phyloP scores from a whole-genome alignment of 2,329 filamentous ascomycete genomes.

The Trichoderma oligosporum region DNA sequence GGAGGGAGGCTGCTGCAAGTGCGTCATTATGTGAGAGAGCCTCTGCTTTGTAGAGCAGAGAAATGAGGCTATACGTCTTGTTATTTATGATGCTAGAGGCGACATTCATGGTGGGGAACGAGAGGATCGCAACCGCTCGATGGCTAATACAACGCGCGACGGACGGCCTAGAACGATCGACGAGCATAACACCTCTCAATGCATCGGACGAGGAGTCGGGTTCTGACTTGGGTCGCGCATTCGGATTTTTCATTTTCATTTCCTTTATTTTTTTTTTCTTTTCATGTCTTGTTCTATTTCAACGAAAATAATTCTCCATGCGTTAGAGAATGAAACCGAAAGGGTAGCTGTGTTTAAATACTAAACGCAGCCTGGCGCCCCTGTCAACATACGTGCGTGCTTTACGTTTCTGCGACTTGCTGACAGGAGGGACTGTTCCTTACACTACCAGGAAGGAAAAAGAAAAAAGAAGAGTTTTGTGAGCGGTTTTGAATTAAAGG shows the following conservation, averaged over 20 bases:
- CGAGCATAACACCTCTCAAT: conserved; percentile 29
- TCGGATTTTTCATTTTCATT: conserved; percentile 24
- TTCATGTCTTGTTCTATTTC: conserved; percentile 24
- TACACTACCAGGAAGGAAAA: conserved; percentile 11
- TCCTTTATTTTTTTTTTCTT: conserved; percentile 22
- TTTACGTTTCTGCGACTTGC: conserved; percentile 6
- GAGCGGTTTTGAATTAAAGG: background rate
- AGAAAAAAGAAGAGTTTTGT: background rate
- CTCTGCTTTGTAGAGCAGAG: background rate
- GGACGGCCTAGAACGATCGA: conserved; percentile 22
- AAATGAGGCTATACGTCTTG: background rate
- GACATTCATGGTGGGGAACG: conserved; percentile 18
- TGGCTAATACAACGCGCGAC: conserved; percentile 15
- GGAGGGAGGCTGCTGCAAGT: conserved; percentile 80
- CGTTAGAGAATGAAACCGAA: conserved; percentile 8
- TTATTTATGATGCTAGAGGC: conserved; percentile 16
- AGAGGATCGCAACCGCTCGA: conserved; percentile 8
- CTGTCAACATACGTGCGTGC: conserved; percentile 5
- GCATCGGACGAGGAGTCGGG: conserved; percentile 40
- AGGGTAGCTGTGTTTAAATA: conserved; percentile 14
- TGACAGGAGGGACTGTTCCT: background rate
- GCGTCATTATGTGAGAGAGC: conserved; percentile 73
- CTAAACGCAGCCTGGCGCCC: conserved; percentile 5
- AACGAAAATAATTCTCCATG: conserved; percentile 15
- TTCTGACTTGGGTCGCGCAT: conserved; percentile 33